Base-by-base conservation (phyloP, 345 rosid genomes). In the Arabidopsis suecica region DNA sequence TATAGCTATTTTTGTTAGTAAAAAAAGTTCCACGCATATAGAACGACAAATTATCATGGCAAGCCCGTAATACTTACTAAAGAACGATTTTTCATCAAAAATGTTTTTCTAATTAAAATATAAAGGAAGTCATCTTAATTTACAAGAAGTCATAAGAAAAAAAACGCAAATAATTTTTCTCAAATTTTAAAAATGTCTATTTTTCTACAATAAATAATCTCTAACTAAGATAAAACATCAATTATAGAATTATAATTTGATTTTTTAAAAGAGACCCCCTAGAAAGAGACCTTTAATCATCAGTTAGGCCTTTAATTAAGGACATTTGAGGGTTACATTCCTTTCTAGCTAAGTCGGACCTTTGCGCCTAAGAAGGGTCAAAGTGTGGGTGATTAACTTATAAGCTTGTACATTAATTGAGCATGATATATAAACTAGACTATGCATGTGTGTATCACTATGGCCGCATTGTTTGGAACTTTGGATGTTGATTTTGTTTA, bases 231-330 rank as follows among this genome's bases (percentile, higher is more conserved):
- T 32, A 32, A 30, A 56, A 56, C 30, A 25, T 11, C 1, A 25
- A 2, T 23, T 5, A 53, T 7, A 11, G 3, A 23, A 25, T 51
- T 22, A 50, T 10, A 4, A 10, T 23, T 53, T 11, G 3, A 14
- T 58, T 1, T 16, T n/a, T 16, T n/a, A 6, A 12, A 13, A 61
- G 47, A 38, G 2, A 18, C 16, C 45, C 41, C 5, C 10, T 5
- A 60, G 4, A 38, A 60, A 37, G 48, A 61, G 48, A 38, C 65
- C 42, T 33, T 58, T 58, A 58, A 58, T 34, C 61, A 57, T 59
- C 6, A 9, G 5, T 59, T 33, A 60, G 16, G 16, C 9, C 47
- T 60, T 60, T 18, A 22, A 6, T 56, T 57, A 30, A 23, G 25
- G 34, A 34, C 25, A 42, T 58, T 22, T 40, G 34, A 20, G 65